Conservation (phyloP, 306 rosid genomes). For the Vigna hirtella region DNA sequence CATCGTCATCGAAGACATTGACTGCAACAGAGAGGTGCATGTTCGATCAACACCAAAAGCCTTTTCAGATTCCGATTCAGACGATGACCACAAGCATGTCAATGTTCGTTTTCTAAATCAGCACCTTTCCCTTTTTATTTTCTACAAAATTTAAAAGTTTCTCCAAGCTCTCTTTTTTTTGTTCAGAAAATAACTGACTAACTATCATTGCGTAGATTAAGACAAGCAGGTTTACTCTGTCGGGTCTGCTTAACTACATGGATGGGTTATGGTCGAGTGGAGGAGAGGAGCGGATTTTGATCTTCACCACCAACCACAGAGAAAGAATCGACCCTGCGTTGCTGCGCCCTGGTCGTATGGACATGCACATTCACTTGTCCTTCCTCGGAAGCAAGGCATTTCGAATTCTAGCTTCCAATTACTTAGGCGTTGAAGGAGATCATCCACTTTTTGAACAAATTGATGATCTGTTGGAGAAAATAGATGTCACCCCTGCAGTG, state of each 20-base stretch:
- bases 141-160: not conserved
- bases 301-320: constrained; percentile 68
- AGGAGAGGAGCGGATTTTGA: constrained; percentile 67
- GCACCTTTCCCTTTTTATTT: not conserved
- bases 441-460: constrained; percentile 41
- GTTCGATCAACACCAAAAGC: constrained; percentile 18
- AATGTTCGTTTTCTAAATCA: constrained; percentile 22
- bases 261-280: constrained; percentile 74
- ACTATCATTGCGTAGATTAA: not conserved
- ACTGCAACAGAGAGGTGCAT: constrained; percentile 47
- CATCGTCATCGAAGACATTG: constrained; percentile 58
- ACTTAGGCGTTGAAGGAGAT: constrained; percentile 46
- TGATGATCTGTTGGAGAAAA: constrained; percentile 47
- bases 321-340: constrained; percentile 62
- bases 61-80: not conserved
- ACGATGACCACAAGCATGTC: not conserved
- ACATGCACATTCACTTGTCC: constrained; percentile 67
- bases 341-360: constrained; percentile 71
- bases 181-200: too few relatives aligned
- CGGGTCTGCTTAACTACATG: constrained; percentile 57
- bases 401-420: constrained; percentile 50
- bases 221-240: constrained; percentile 41
- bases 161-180: not conserved
- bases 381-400: constrained; percentile 55
- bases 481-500: constrained; percentile 58